Evolutionary conservation across 2,329 filamentous ascomycete genomes (phyloP).

Genomic region (Diplocarpon rosae): DNA sequence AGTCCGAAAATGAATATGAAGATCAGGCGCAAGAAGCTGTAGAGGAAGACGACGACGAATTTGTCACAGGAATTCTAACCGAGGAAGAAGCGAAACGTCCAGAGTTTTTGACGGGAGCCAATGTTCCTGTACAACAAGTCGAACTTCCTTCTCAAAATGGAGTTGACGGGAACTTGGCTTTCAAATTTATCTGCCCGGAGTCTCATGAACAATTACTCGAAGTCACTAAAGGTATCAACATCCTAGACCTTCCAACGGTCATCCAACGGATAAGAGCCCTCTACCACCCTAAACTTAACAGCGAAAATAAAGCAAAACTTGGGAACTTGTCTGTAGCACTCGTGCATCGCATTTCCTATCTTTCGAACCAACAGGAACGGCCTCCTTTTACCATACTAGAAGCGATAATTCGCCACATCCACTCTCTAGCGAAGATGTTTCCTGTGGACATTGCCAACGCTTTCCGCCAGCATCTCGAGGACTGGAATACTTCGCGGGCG

Average conservation of each 20-base stretch:
- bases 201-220: slow-evolving; percentile 62
- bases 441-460: slow-evolving; percentile 65
- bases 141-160: slow-evolving; percentile 28
- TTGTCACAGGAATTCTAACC: slow-evolving; percentile 56
- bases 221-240: slow-evolving; percentile 49
- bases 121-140: slow-evolving; percentile 33
- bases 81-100: slow-evolving; percentile 45
- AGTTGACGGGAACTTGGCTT: slow-evolving; percentile 52
- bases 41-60: slow-evolving; percentile 52
- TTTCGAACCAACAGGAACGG: slow-evolving; percentile 32
- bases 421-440: slow-evolving; percentile 83
- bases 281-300: slow-evolving; percentile 80
- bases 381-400: slow-evolving; percentile 63
- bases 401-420: slow-evolving; percentile 74
- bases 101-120: slow-evolving; percentile 36
- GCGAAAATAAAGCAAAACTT: slow-evolving; percentile 77
- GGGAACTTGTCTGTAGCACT: slow-evolving; percentile 54
- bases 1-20: slow-evolving; percentile 39
- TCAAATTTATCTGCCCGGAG: slow-evolving; percentile 76
- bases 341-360: slow-evolving; percentile 48
- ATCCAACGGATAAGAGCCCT: slow-evolving; percentile 83
- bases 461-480: slow-evolving; percentile 62
- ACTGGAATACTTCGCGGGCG: slow-evolving; percentile 39
- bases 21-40: slow-evolving; percentile 34
- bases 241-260: slow-evolving; percentile 60